Percentiles rank a stretch among this genome's conserved stretches.
Conservation (phyloP, 306 rosid genomes). For the Gynostemma pentaphyllum region DNA sequence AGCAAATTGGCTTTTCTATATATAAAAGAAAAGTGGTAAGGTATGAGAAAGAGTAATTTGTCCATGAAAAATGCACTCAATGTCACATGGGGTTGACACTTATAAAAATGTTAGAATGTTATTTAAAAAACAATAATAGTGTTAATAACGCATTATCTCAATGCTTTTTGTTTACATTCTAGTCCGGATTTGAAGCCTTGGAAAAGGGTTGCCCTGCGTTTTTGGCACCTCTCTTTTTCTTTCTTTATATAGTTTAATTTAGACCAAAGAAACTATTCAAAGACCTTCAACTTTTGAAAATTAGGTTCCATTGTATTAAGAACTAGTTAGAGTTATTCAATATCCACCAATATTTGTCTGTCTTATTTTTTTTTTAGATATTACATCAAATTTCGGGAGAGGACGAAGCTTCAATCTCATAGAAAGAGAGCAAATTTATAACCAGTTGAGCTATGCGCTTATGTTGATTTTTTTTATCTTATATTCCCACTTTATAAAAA, state of each 20-base stretch:
- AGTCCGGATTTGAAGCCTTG: slow-evolving; percentile 53
- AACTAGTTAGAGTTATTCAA: too few species aligned
- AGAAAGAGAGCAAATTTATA: too few species aligned
- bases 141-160: slow-evolving; percentile 30
- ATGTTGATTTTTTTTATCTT: too few species aligned
- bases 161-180: slow-evolving; percentile 21
- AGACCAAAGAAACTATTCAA: too few species aligned
- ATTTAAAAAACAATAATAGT: not conserved
- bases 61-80: slow-evolving; percentile 44
- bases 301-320: too few species aligned
- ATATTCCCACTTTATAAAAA: too few species aligned
- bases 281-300: too few species aligned
- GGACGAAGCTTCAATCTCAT: too few species aligned
- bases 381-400: too few species aligned
- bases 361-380: too few species aligned
- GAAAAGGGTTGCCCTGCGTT: slow-evolving; percentile 45
- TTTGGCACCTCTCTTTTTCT: slow-evolving; percentile 31
- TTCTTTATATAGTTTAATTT: not conserved
- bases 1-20: slow-evolving; percentile 10
- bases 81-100: slow-evolving; percentile 70
- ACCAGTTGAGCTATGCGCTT: too few species aligned
- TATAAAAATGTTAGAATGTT: slow-evolving; percentile 1
- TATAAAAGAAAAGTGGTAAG: slow-evolving; percentile 19
- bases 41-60: slow-evolving; percentile 13
- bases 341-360: too few species aligned